A percentile compares a stretch with the other conserved stretches of the same genome.
Evolutionary conservation across 148 eudicot genomes (phyloP).

Genomic region (Simmondsia chinensis): DNA sequence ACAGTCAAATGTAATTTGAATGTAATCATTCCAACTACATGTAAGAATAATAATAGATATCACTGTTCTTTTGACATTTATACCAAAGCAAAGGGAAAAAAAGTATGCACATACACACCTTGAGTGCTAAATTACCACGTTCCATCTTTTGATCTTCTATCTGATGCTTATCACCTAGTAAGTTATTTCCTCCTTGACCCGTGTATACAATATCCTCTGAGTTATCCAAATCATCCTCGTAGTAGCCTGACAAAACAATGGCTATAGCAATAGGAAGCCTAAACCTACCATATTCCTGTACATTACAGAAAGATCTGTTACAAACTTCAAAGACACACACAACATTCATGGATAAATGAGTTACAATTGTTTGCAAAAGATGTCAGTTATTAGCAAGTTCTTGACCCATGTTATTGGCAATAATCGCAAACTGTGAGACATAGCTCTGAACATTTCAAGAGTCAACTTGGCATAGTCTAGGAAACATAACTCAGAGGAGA

Average conservation of each 20-base stretch:
- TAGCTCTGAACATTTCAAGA: no score
- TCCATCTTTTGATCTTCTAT: conserved; percentile 25
- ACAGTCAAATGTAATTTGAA: no score
- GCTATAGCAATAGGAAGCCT: conserved; percentile 33
- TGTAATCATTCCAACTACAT: no score
- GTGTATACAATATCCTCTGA: conserved; percentile 36
- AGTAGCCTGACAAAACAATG: conserved; percentile 38
- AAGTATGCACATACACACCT: conserved; percentile 13
- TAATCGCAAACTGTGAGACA: no score
- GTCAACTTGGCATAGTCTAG: no score
- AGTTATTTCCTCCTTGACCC: conserved; percentile 39
- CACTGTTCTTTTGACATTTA: no score
- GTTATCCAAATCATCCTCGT: conserved; percentile 41
- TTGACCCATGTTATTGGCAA: no score
- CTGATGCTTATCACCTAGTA: conserved; percentile 35
- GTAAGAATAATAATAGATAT: no score
- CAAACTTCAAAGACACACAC: background rate
- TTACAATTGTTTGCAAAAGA: background rate
- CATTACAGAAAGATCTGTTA: background rate
- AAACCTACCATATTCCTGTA: conserved; percentile 21
- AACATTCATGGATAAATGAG: background rate
- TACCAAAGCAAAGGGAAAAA: background rate
- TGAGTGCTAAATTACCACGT: conserved; percentile 30
- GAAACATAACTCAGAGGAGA: no score
- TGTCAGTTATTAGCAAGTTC: no score